These are phyloP conservation scores for Metschnikowia cerradonensis DNA, from an alignment of 805 yeast species.

Conservation along the genomic window DNA sequence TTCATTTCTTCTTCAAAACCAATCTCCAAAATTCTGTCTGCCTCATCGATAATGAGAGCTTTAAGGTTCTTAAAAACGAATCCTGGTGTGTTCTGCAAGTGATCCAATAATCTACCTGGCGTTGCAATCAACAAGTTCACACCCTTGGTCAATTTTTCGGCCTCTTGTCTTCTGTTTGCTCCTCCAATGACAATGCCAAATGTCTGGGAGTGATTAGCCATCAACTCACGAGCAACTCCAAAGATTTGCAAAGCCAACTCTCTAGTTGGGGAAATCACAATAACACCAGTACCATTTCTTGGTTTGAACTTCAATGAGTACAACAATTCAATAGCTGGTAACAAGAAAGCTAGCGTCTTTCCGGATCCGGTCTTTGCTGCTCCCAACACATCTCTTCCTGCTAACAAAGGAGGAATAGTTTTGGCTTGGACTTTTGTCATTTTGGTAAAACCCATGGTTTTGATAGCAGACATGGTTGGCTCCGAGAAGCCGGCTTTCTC, in stretches of 20 bases:
- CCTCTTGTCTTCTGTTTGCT: conserved; percentile 95
- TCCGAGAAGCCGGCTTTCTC: conserved; percentile 59
- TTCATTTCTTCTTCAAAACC: conserved; percentile 99
- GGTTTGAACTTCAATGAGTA: conserved; percentile 92
- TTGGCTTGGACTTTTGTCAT: conserved; percentile 96
- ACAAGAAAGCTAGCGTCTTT: conserved; percentile 89
- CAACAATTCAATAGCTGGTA: conserved; percentile 92
- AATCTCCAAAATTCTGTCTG: conserved; percentile 94
- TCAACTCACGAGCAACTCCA: conserved; percentile 93
- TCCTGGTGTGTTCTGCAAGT: conserved; percentile 91
- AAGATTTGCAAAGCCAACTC: conserved; percentile 96
- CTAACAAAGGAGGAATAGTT: conserved; percentile 93
- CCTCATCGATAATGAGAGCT: conserved; percentile 94
- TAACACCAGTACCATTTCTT: conserved; percentile 96
- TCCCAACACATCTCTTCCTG: conserved; percentile 96
- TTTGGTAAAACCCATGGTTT: conserved; percentile 81
- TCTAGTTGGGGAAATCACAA: conserved; percentile 94
- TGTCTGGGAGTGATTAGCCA: conserved; percentile 89
- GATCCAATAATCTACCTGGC: conserved; percentile 96
- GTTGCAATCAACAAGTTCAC: conserved; percentile 93
- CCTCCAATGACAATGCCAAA: conserved; percentile 98
- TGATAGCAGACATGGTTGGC: conserved; percentile 77
- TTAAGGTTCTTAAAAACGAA: conserved; percentile 92
- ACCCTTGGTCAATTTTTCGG: conserved; percentile 89
- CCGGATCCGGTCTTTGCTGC: conserved; percentile 99